Evolutionary conservation across 1,284 basidiomycete genomes (phyloP), one percentile per base, ranked within the genome.

Genomic region (Papiliotrema fonsecae): DNA sequence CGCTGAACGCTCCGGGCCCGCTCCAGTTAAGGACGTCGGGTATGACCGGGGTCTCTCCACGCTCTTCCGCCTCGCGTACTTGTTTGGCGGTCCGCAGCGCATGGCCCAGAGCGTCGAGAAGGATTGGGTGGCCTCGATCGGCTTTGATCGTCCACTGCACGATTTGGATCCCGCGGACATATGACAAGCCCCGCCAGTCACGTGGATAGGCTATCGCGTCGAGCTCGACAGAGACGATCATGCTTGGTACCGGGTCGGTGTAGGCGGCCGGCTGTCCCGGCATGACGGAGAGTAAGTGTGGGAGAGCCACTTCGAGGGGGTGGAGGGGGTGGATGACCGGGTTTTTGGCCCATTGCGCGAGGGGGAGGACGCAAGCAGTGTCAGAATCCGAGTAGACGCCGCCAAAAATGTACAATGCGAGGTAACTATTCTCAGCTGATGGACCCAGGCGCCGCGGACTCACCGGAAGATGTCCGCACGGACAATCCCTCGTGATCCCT

Each of bases 351-450:
- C 63, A 64, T 9, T 52, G 28, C 10, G 18, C 18, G 19, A 67
- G 35, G 6, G 61, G 51, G 3, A 48, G 50, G n/a, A 65, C 44
- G 34, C 52, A 53, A 5, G 52, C 55, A 3, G 64, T 62, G 32
- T 67, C 64, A 11, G 60, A 57, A 38, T 67, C 64, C 37, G 62
- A 60, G 48, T 67, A 67, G 24, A 60, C 43, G 13, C 64, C 64
- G 6, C 64, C 64, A n/a, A 57, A 49, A 4, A 61, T 43, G n/a
- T 60, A 44, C 14, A 64, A 45, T 16, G 56, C 53, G 14, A 66
- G 55, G 35, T 62, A 62, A 39, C 60, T 62, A 35, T 16, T 19
- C 35, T 41, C 31, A 19, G 24, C 39, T 18, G 2, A 22, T 25
- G 4, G 31, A 11, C 24, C 9, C 10, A 24, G 25, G 48, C 7